Evolutionary conservation across 306 rosid genomes (phyloP).

Genomic region (Hippophae rhamnoides): DNA sequence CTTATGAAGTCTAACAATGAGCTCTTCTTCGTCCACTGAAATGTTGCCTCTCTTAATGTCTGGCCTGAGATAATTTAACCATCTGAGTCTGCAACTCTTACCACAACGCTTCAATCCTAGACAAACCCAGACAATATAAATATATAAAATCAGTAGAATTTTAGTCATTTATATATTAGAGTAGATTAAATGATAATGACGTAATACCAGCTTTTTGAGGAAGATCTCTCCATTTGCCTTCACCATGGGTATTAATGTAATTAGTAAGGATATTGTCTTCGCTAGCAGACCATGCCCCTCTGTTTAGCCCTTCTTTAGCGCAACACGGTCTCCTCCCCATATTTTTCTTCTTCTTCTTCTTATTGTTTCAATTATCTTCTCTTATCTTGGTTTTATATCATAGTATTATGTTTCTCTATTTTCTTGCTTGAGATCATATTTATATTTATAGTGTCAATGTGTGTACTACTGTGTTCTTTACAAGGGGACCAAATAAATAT

Average conservation of each 20-base stretch:
- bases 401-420: too few relatives aligned
- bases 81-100: conserved; percentile 29
- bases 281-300: conserved; percentile 8
- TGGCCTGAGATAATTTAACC: conserved; percentile 26
- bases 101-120: conserved; percentile 24
- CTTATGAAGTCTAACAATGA: conserved; percentile 23
- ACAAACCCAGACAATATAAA: neutral
- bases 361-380: too few relatives aligned
- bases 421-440: too few relatives aligned
- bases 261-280: conserved; percentile 16
- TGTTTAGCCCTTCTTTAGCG: conserved; percentile 13
- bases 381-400: too few relatives aligned
- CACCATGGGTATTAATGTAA: conserved; percentile 5
- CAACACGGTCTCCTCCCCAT: conserved; percentile 15
- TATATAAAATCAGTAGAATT: too few relatives aligned
- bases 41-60: conserved; percentile 25
- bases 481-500: too few relatives aligned
- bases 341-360: too few relatives aligned
- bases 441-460: too few relatives aligned
- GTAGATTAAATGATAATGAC: neutral
- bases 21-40: conserved; percentile 24
- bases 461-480: too few relatives aligned
- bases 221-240: conserved; percentile 17
- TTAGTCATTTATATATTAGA: too few relatives aligned
- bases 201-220: conserved; percentile 5